Conservation (phyloP, 108 stramenopile species). For the Cylindrotheca fusiformis region DNA sequence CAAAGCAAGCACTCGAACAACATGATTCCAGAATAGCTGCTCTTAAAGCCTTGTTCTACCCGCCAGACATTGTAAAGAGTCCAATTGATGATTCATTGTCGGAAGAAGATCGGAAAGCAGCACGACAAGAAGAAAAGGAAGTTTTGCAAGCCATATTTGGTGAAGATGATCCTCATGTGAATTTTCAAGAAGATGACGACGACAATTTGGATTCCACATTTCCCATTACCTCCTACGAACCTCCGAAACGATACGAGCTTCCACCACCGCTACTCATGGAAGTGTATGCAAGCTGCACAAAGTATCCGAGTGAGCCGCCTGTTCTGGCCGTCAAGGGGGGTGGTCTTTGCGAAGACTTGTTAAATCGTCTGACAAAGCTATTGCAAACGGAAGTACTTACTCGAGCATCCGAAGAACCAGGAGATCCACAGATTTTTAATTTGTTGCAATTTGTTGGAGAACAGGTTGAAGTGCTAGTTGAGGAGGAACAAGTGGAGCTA, state of each 20-base stretch:
- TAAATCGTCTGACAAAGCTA: constrained; percentile 3
- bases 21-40: background rate
- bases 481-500: constrained; percentile 8
- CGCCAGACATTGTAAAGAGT: background rate
- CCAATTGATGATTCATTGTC: background rate
- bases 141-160: constrained; percentile 27
- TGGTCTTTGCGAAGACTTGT: constrained; percentile 3
- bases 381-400: background rate
- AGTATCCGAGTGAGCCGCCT: constrained; percentile 14
- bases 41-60: background rate
- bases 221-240: constrained; percentile 18
- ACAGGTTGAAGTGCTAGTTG: constrained; percentile 1
- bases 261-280: constrained; percentile 19
- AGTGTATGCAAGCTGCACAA: constrained; percentile 10
- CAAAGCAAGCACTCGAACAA: background rate
- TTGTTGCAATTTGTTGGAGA: constrained; percentile 14
- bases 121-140: constrained; percentile 22
- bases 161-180: constrained; percentile 11
- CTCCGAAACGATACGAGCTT: constrained; percentile 17
- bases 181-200: background rate
- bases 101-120: background rate
- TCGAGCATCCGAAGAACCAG: constrained; percentile 3
- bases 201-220: constrained; percentile 12
- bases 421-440: constrained; percentile 19
- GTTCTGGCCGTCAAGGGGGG: constrained; percentile 21